Conservation (phyloP, 176 grass and related monocot species). For the Oryza nivara region DNA sequence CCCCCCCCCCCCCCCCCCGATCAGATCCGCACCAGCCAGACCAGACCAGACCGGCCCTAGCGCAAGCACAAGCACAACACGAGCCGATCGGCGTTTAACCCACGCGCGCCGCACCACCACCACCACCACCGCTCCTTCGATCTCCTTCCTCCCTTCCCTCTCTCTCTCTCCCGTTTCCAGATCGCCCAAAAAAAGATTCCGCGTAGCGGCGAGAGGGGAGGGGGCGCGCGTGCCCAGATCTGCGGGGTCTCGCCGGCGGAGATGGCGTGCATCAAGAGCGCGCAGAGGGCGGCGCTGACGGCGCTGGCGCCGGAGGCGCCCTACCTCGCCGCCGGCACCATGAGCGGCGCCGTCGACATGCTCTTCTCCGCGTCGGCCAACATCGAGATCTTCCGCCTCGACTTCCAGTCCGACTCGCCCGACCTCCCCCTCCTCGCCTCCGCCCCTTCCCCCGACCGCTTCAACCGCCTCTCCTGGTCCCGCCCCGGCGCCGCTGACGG, state of each 20-base stretch:
- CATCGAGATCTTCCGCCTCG: slow-evolving; percentile 97
- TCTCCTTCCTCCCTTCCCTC: not conserved
- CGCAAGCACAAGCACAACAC: not conserved
- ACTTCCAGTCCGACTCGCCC: slow-evolving; percentile 84
- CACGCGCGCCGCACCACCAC: slow-evolving; percentile 21
- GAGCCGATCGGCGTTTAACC: slow-evolving; percentile 26
- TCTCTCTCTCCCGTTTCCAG: slow-evolving; percentile 25
- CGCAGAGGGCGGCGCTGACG: slow-evolving; percentile 84
- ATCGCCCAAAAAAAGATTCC: slow-evolving; percentile 29
- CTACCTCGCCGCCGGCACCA: slow-evolving; percentile 90
- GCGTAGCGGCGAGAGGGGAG: slow-evolving; percentile 23
- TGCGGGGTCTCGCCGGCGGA: slow-evolving; percentile 36
- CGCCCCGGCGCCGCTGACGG: slow-evolving; percentile 49
- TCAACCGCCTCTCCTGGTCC: slow-evolving; percentile 93
- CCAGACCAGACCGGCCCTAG: slow-evolving; percentile 4
- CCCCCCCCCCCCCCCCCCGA: not conserved
- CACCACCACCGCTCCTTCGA: slow-evolving; percentile 10
- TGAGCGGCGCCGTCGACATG: slow-evolving; percentile 85
- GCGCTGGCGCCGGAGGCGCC: slow-evolving; percentile 83
- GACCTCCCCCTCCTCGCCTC: slow-evolving; percentile 73
- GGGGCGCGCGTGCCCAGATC: slow-evolving; percentile 53
- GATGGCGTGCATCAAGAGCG: slow-evolving; percentile 99
- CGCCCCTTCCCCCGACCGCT: slow-evolving; percentile 77
- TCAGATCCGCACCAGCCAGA: slow-evolving; percentile 36
- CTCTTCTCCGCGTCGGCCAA: slow-evolving; percentile 82